Evolutionary conservation across 78 protist genomes (phyloP).

Genomic region (Parvularia atlantis): DNA sequence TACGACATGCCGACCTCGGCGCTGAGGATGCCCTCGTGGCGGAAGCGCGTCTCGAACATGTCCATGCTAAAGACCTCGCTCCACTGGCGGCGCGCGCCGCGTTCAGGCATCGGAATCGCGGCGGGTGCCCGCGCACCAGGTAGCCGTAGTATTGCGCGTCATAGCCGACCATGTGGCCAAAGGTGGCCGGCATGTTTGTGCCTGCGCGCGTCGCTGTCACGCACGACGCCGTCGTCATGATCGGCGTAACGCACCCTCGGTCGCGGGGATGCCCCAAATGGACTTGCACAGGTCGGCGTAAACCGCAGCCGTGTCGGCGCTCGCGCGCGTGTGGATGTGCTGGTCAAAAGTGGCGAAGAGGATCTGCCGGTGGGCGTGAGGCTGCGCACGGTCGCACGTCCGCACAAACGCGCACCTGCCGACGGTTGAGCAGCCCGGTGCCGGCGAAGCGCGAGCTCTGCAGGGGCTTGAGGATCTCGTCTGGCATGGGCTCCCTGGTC

Average conservation of each 20-base stretch:
- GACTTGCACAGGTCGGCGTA: neutral
- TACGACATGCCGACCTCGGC: slow-evolving; percentile 1
- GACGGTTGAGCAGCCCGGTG: neutral
- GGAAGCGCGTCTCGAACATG: slow-evolving; percentile 25
- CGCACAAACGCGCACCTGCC: slow-evolving; percentile 13
- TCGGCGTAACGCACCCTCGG: neutral
- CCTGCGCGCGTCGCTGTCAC: slow-evolving; percentile 2
- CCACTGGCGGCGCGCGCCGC: slow-evolving; percentile 10
- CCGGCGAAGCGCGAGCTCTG: slow-evolving; percentile 10
- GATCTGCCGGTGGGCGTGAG: slow-evolving; percentile 21
- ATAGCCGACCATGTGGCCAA: slow-evolving; percentile 48
- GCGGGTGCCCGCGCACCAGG: slow-evolving; percentile 8
- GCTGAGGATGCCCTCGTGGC: slow-evolving; percentile 22
- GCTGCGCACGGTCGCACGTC: neutral
- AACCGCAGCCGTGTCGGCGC: slow-evolving; percentile 2
- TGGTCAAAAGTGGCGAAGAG: slow-evolving; percentile 32
- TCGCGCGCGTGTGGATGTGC: slow-evolving; percentile 20
- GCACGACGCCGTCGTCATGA: neutral
- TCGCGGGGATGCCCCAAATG: neutral
- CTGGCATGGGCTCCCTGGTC: slow-evolving; percentile 38
- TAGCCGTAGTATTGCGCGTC: slow-evolving; percentile 65
- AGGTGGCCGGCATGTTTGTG: slow-evolving; percentile 24
- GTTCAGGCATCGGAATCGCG: neutral
- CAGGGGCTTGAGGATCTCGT: slow-evolving; percentile 17
- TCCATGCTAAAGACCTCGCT: slow-evolving; percentile 35